Conservation (phyloP, 805 yeast genomes). For the Ogataea saltuana region DNA sequence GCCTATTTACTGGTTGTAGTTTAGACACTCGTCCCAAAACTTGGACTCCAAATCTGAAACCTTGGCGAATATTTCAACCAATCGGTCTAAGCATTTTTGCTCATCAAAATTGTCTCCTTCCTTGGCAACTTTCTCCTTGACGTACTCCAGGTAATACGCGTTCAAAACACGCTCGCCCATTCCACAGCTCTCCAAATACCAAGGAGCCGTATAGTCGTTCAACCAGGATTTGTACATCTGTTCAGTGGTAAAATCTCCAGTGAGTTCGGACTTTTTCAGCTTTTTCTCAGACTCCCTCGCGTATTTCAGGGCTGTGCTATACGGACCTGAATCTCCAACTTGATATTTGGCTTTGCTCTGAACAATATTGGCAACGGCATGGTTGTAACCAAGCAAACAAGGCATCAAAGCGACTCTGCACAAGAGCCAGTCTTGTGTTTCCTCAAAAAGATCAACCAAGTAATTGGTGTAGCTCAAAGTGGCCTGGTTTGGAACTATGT, state of each 20-base stretch:
- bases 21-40: constrained; percentile 60
- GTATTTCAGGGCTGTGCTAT: constrained; percentile 22
- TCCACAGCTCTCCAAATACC: constrained; percentile 54
- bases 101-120: constrained; percentile 42
- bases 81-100: constrained; percentile 42
- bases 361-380: constrained; percentile 40
- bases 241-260: neutral
- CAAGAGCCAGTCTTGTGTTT: constrained; percentile 60
- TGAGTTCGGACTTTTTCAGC: constrained; percentile 1
- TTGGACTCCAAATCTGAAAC: constrained; percentile 61
- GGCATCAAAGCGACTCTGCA: constrained; percentile 72
- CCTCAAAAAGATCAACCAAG: constrained; percentile 51
- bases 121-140: constrained; percentile 32
- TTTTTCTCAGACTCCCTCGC: constrained; percentile 4
- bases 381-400: constrained; percentile 70
- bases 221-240: constrained; percentile 54
- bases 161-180: constrained; percentile 49
- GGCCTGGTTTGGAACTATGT: constrained; percentile 53
- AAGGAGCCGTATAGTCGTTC: constrained; percentile 56
- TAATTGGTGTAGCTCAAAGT: constrained; percentile 63
- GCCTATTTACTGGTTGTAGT: constrained; percentile 4
- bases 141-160: constrained; percentile 12
- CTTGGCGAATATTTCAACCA: constrained; percentile 58
- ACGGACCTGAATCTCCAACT: constrained; percentile 13
- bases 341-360: constrained; percentile 11